Evolutionary conservation across 331 rosid species (phyloP).

Genomic region (Phaseolus coccineus): DNA sequence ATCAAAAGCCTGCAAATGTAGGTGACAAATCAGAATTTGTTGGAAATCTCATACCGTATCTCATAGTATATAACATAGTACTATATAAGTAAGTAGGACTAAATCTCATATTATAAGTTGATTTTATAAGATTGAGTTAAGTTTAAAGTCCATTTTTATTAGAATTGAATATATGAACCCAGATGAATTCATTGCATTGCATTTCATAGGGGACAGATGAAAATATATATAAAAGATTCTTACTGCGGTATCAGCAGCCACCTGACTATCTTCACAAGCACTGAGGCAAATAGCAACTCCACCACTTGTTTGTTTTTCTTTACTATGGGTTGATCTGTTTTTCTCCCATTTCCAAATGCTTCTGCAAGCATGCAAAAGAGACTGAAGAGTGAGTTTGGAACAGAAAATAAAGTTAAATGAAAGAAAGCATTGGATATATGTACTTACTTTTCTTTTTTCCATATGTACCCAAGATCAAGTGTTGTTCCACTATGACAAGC

Average conservation of each 20-base stretch:
- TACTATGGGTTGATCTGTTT: conserved; percentile 52
- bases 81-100: no score
- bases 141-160: no score
- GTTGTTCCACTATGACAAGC: conserved; percentile 89
- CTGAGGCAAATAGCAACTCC: conserved; percentile 67
- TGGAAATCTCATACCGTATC: no score
- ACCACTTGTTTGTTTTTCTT: conserved; percentile 56
- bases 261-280: conserved; percentile 66
- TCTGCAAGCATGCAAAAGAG: conserved; percentile 35
- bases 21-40: neutral
- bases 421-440: neutral
- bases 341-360: conserved; percentile 54
- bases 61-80: no score
- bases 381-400: neutral
- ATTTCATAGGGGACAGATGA: neutral
- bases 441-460: conserved; percentile 39
- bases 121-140: no score
- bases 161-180: neutral
- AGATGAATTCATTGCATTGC: conserved; percentile 1
- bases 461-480: conserved; percentile 66
- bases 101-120: no score
- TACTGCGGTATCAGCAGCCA: conserved; percentile 68
- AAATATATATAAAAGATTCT: conserved; percentile 22
- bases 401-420: conserved; percentile 11
- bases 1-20: conserved; percentile 49